Evolutionary conservation across 2,329 filamentous ascomycete species (phyloP).

Genomic region (Pseudogymnoascus sp.): DNA sequence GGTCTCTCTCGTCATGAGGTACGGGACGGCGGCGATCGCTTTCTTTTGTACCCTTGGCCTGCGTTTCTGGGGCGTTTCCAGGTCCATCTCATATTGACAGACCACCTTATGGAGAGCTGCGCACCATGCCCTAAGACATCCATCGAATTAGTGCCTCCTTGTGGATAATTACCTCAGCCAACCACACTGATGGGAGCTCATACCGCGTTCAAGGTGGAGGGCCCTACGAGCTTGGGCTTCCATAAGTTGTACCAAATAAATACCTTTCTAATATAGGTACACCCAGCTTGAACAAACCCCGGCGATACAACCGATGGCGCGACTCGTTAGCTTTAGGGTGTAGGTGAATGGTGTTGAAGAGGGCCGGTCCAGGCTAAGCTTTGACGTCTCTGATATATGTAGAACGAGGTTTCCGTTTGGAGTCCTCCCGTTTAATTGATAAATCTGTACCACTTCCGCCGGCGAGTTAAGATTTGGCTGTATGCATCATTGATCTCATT

Average conservation of each 20-base stretch:
- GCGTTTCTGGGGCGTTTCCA: not conserved
- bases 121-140: not conserved
- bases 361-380: not conserved
- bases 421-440: not conserved
- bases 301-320: not conserved
- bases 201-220: not conserved
- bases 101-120: not conserved
- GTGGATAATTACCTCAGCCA: not conserved
- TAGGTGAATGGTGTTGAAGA: not conserved
- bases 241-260: not conserved
- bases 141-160: not conserved
- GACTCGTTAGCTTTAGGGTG: not conserved
- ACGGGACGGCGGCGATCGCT: not conserved
- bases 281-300: not conserved
- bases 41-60: not conserved
- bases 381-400: not conserved
- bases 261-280: not conserved
- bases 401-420: not conserved
- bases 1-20: constrained; percentile 1
- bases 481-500: constrained; percentile 5
- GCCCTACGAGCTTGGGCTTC: not conserved
- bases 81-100: not conserved
- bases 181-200: not conserved
- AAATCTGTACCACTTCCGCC: not conserved
- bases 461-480: not conserved